Conservation (phyloP, 768 basidiomycete species). For the Pholiota molesta region DNA sequence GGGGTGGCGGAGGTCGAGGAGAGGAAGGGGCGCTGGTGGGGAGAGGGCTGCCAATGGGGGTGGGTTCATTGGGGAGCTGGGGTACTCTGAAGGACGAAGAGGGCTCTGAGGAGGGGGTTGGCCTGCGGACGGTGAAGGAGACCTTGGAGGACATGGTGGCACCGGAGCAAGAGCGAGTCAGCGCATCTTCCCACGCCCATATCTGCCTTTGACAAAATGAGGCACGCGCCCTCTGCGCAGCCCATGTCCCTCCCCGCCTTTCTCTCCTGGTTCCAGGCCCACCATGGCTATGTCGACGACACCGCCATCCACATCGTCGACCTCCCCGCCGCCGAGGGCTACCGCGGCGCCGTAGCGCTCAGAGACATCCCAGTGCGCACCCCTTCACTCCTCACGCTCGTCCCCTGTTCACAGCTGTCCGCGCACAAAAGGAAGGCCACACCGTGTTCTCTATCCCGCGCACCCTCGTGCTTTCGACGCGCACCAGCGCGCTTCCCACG, state of each 20-base stretch:
- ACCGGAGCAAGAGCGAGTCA: slow-evolving; percentile 3
- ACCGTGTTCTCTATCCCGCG: slow-evolving; percentile 85
- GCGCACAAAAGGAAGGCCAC: slow-evolving; percentile 61
- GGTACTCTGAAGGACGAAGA: slow-evolving; percentile 57
- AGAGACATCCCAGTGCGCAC: slow-evolving; percentile 66
- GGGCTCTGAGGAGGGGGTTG: slow-evolving; percentile 67
- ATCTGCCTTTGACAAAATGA: neutral
- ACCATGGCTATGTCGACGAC: slow-evolving; percentile 54
- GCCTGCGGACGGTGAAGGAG: slow-evolving; percentile 86
- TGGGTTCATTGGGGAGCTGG: slow-evolving; percentile 57
- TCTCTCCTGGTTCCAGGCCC: slow-evolving; percentile 59
- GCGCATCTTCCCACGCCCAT: neutral
- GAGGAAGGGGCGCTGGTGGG: slow-evolving; percentile 41
- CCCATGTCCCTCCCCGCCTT: slow-evolving; percentile 32
- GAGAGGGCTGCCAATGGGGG: slow-evolving; percentile 55
- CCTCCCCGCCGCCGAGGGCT: slow-evolving; percentile 55
- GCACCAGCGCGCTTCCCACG: slow-evolving; percentile 67
- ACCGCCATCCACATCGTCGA: slow-evolving; percentile 45
- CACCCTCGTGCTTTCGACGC: slow-evolving; percentile 72
- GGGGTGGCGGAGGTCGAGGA: neutral
- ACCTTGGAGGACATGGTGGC: slow-evolving; percentile 43
- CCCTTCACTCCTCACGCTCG: neutral
- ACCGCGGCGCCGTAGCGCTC: slow-evolving; percentile 77
- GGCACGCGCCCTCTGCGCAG: too few relatives aligned
- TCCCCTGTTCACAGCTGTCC: neutral